Evolutionary conservation across 176 grass and related monocot genomes (phyloP).

Genomic region (bread wheat (Triticum aestivum)): DNA sequence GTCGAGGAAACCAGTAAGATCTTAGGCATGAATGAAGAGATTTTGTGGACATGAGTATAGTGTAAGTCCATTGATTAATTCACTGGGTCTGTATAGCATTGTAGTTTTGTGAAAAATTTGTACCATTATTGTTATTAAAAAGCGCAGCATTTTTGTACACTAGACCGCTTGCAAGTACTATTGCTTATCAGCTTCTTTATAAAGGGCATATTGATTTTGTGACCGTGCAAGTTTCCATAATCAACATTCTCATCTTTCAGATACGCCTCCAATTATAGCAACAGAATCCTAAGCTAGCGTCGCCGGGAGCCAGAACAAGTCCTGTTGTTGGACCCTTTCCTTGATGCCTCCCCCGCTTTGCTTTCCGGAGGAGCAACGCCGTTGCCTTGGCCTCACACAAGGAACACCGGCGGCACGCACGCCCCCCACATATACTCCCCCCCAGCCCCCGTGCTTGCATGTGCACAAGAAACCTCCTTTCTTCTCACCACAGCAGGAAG

Average conservation of each 20-base stretch:
- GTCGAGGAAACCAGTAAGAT: background rate
- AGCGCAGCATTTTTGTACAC: background rate
- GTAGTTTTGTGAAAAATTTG: background rate
- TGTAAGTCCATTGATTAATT: background rate
- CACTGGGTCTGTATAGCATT: conserved; percentile 20
- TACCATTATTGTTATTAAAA: conserved; percentile 2
- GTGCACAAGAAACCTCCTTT: background rate
- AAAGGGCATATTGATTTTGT: background rate
- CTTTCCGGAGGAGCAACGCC: conserved; percentile 42
- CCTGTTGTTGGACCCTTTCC: conserved; percentile 37
- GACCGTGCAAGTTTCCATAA: background rate
- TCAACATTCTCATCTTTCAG: background rate
- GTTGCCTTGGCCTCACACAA: conserved; percentile 42
- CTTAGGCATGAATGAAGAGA: background rate
- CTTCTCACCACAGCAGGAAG: background rate
- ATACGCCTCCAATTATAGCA: background rate
- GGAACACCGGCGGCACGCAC: background rate
- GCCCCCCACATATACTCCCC: background rate
- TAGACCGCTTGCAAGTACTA: background rate
- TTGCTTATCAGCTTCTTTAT: background rate
- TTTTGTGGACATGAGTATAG: background rate
- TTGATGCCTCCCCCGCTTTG: conserved; percentile 53
- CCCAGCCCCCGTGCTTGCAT: background rate
- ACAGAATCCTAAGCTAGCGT: conserved; percentile 30
- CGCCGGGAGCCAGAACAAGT: background rate